Evolutionary conservation across 495 filamentous ascomycete genomes (phyloP), one percentile per base, ranked within the genome.

Genomic region (Penicillium bialowiezense): DNA sequence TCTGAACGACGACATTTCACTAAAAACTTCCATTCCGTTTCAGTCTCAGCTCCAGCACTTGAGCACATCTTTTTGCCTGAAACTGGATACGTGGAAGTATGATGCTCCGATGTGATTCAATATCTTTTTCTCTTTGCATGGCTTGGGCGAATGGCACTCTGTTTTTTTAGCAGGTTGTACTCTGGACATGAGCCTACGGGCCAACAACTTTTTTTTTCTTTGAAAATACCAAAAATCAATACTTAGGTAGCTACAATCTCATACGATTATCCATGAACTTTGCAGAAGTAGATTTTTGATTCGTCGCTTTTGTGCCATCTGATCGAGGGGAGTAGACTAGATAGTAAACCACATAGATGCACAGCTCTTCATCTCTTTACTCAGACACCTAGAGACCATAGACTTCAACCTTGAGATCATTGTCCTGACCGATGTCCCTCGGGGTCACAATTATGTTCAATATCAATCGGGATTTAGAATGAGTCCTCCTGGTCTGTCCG

Each of bases 91-190:
- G 43, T 37, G 39, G 32, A 50, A 43, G 43, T 28, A 35, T 43
- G 46, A 56, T 41, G 41, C 37, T 53, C 39, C 44, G 37, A 36
- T 51, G 37, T 48, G 48, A 48, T 45, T 18, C 39, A 26, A 31
- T 51, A 48, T 17, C 58, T 41, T 39, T 29, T 34, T 44, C 41
- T 45, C 36, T 37, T 58, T 72, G 70, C 70, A 72, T 73, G 59
- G 65, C 62, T 70, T 58, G 33, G 70, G 70, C 68, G 68, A 71
- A 70, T 51, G 58, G 62, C 44, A 44, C 48, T 28, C 24, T 31
- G 57, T 50, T 54, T 57, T 52, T 51, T 43, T 46, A 20, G 43
- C 35, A 48, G 34, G 34, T 46, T 62, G 51, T 58, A 52, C 44
- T 67, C 31, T 59, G 62, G 37, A 62, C 56, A 59, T 53, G 51